These are phyloP conservation scores for Hirschioporus abietinus DNA, from an alignment of 768 basidiomycete species.

Conservation along the genomic window DNA sequence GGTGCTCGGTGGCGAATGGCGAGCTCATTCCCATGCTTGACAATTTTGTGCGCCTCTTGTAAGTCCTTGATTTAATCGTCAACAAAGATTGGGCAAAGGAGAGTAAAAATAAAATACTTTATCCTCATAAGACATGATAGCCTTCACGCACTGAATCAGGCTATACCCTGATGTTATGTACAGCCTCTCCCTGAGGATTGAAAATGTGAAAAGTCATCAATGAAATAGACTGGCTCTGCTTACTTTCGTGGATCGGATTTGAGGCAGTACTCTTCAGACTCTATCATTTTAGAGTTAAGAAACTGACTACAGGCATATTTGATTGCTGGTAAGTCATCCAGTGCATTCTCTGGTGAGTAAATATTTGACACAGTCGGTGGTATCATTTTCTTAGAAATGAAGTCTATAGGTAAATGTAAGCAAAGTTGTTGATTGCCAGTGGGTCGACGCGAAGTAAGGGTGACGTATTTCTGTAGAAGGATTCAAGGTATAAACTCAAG, in stretches of 20 bases:
- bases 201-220: constrained; percentile 31
- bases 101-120: constrained; percentile 43
- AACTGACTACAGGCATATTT: constrained; percentile 71
- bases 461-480: too few species aligned
- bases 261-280: constrained; percentile 74
- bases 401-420: neutral
- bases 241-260: constrained; percentile 31
- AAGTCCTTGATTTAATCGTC: constrained; percentile 51
- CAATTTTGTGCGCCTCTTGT: constrained; percentile 68
- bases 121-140: constrained; percentile 89
- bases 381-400: neutral
- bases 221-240: constrained; percentile 17
- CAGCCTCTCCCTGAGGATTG: constrained; percentile 57
- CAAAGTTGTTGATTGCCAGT: neutral
- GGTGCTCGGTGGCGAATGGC: constrained; percentile 76
- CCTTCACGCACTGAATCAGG: constrained; percentile 86
- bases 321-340: constrained; percentile 58
- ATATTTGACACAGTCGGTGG: neutral
- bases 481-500: too few species aligned
- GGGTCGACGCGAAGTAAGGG: neutral
- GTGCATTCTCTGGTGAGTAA: constrained; percentile 45
- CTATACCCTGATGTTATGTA: constrained; percentile 86
- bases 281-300: constrained; percentile 78
- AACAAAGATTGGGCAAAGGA: neutral
- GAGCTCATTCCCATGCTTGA: constrained; percentile 66